Conservation (phyloP, 2,329 filamentous ascomycete genomes). For the Neofusicoccum sp. region DNA sequence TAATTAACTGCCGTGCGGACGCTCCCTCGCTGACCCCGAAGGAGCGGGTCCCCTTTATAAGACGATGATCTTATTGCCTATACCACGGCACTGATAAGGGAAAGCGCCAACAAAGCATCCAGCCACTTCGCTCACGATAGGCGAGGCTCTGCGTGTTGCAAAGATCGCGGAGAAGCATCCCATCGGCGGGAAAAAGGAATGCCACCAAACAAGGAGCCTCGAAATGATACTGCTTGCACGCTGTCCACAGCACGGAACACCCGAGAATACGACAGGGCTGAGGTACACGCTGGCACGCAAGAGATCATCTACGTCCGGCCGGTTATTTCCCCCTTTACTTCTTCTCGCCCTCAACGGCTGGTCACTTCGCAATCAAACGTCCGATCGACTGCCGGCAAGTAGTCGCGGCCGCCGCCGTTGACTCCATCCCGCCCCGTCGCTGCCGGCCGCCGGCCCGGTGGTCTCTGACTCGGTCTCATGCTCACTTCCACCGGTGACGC, state of each 20-base stretch:
- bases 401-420: too few species aligned
- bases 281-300: background rate
- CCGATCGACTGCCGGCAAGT: background rate
- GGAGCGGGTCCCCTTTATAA: background rate
- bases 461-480: background rate
- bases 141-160: too few species aligned
- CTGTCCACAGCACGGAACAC: background rate
- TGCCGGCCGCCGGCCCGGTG: background rate
- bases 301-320: slow-evolving; percentile 5
- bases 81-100: background rate
- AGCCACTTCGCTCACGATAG: too few species aligned
- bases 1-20: background rate
- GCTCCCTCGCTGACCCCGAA: too few species aligned
- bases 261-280: slow-evolving; percentile 1
- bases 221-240: too few species aligned
- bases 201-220: too few species aligned
- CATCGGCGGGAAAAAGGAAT: too few species aligned
- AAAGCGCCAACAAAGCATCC: background rate
- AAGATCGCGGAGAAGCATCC: too few species aligned
- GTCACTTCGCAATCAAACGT: background rate
- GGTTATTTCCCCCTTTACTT: background rate
- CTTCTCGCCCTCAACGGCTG: background rate
- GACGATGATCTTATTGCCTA: slow-evolving; percentile 3
- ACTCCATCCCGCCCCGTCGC: background rate
- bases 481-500: background rate